phyloP scores from a whole-genome alignment of 2,329 filamentous ascomycete species.

The Beauveria sp. region DNA sequence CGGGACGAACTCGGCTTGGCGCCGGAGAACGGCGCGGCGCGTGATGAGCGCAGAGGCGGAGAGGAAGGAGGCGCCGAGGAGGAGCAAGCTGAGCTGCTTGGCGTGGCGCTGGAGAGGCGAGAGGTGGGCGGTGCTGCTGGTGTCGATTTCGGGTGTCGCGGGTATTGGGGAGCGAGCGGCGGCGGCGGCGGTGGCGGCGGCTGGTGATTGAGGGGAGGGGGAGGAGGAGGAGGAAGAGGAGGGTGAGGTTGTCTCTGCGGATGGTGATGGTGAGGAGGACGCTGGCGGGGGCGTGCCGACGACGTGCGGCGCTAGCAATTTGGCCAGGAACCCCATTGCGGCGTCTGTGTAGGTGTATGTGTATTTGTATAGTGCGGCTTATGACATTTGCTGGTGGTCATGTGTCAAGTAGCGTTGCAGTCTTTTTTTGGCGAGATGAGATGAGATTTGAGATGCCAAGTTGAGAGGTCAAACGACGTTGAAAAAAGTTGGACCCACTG shows the following conservation, averaged over 20 bases:
- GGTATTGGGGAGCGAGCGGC: conserved; percentile 12
- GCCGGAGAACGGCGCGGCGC: conserved; percentile 59
- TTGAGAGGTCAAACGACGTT: not conserved
- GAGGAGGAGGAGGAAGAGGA: not conserved
- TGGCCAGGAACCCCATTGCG: conserved; percentile 8
- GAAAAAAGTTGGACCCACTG: conserved; percentile 1
- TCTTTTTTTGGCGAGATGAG: not conserved
- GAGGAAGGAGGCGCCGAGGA: conserved; percentile 70
- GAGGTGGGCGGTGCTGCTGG: conserved; percentile 17
- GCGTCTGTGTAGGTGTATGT: not conserved
- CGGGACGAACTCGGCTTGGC: conserved; percentile 54
- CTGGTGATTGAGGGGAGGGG: not conserved
- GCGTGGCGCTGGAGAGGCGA: conserved; percentile 40
- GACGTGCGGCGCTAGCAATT: conserved; percentile 8
- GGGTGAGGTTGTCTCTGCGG: not conserved
- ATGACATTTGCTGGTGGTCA: not conserved
- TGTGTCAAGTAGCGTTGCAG: not conserved
- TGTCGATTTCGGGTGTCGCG: conserved; percentile 11
- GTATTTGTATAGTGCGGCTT: not conserved
- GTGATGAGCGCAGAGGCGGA: conserved; percentile 64
- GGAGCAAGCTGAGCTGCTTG: conserved; percentile 61
- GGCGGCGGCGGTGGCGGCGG: not conserved
- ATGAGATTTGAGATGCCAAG: not conserved
- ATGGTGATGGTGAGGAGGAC: conserved; percentile 8
- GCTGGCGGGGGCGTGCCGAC: conserved; percentile 9